Conservation (phyloP, 768 basidiomycete species). For the Coprinopsis sp. region DNA sequence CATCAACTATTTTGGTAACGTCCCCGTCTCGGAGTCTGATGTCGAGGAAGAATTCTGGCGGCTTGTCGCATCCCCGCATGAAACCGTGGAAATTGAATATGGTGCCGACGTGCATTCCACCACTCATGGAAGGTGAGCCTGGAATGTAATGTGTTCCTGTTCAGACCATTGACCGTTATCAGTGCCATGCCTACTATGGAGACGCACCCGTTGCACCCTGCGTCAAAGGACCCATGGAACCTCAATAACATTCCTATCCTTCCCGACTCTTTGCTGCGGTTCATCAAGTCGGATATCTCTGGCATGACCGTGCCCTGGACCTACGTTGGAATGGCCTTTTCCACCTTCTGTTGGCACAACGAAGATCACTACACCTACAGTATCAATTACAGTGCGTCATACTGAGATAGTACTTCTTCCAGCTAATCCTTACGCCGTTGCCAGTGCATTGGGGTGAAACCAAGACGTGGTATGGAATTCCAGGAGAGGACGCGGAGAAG, state of each 20-base stretch:
- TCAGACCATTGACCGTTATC: constrained; percentile 8
- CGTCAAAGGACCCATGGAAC: constrained; percentile 94
- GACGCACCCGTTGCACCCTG: constrained; percentile 82
- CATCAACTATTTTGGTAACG: constrained; percentile 49
- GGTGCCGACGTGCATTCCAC: constrained; percentile 99
- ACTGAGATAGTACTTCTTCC: constrained; percentile 12
- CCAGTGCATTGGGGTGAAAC: constrained; percentile 99
- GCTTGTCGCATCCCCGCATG: constrained; percentile 80
- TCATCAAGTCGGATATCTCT: constrained; percentile 97
- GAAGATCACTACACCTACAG: constrained; percentile 99
- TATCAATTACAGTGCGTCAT: constrained; percentile 79
- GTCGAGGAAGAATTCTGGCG: constrained; percentile 97
- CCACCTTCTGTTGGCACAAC: constrained; percentile 99
- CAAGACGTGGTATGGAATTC: constrained; percentile 99
- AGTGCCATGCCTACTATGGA: constrained; percentile 97
- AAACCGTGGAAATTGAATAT: constrained; percentile 97
- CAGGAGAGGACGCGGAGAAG: constrained; percentile 90
- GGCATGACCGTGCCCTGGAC: constrained; percentile 99
- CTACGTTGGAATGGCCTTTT: constrained; percentile 98
- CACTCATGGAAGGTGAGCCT: constrained; percentile 85
- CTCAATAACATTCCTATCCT: constrained; percentile 95
- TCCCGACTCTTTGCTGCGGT: constrained; percentile 88
- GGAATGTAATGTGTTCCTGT: not conserved
- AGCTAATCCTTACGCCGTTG: constrained; percentile 15
- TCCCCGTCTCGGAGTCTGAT: constrained; percentile 80